These are phyloP conservation scores for Apiotrichum laibachii DNA, from an alignment of 1,284 basidiomycete genomes.

Conservation along the genomic window DNA sequence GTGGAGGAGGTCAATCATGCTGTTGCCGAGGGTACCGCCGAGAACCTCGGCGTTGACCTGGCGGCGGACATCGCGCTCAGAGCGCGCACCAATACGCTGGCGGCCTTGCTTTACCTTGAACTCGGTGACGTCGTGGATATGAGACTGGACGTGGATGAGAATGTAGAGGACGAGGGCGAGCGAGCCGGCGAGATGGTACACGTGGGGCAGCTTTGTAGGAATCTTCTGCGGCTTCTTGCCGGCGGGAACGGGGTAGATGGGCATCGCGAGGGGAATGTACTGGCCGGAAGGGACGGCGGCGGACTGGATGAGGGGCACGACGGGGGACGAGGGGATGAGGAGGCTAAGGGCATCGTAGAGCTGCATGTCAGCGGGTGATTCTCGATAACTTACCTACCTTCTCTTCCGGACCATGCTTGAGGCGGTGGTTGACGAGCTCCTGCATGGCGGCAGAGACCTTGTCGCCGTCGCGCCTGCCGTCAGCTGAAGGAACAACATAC, in stretches of 20 bases:
- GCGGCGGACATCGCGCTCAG: slow-evolving; percentile 65
- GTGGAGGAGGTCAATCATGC: slow-evolving; percentile 34
- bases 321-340: slow-evolving; percentile 71
- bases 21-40: slow-evolving; percentile 43
- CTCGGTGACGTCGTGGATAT: slow-evolving; percentile 62
- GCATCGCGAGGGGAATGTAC: slow-evolving; percentile 43
- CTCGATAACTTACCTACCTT: no score
- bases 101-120: slow-evolving; percentile 69
- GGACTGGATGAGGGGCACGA: slow-evolving; percentile 63
- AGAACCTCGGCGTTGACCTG: slow-evolving; percentile 53
- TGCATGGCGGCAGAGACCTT: slow-evolving; percentile 79
- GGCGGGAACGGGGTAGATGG: slow-evolving; percentile 61
- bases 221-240: slow-evolving; percentile 49
- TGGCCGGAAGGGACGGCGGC: slow-evolving; percentile 59
- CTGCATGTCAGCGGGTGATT: slow-evolving; percentile 50
- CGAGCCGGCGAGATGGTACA: slow-evolving; percentile 52
- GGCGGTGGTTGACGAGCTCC: slow-evolving; percentile 66
- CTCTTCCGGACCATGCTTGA: slow-evolving; percentile 60
- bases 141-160: slow-evolving; percentile 57
- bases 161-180: slow-evolving; percentile 53
- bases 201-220: slow-evolving; percentile 46
- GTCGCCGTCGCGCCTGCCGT: slow-evolving; percentile 64
- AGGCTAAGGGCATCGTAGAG: slow-evolving; percentile 65
- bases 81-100: slow-evolving; percentile 65
- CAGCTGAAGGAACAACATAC: slow-evolving; percentile 6